Conservation (phyloP, 257 asterid species). For the Plectranthus barbatus region DNA sequence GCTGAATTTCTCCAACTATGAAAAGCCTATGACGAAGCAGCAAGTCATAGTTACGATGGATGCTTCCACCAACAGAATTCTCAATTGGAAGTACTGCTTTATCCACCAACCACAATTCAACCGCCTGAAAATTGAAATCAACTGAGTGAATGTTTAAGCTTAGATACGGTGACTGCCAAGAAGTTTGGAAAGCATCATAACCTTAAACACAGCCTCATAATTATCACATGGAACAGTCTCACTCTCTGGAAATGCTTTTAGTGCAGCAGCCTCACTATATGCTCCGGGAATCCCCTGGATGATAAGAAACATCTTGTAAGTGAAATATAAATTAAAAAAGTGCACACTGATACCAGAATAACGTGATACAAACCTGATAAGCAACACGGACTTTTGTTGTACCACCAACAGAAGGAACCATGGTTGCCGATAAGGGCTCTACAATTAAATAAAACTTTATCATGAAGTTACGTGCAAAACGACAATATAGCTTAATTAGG, state of each 20-base stretch:
- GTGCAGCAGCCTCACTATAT: slow-evolving; percentile 86
- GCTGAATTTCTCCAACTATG: slow-evolving; percentile 88
- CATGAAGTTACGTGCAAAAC: background rate
- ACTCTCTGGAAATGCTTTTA: slow-evolving; percentile 78
- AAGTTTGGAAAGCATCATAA: slow-evolving; percentile 14
- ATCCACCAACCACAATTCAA: slow-evolving; percentile 93
- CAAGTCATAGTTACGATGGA: slow-evolving; percentile 82
- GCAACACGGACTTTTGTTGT: slow-evolving; percentile 73
- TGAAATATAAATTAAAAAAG: background rate
- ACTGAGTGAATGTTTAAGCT: slow-evolving; percentile 5
- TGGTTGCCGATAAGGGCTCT: slow-evolving; percentile 79
- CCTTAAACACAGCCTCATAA: slow-evolving; percentile 87
- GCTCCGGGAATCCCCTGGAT: slow-evolving; percentile 85
- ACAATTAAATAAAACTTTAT: slow-evolving; percentile 15
- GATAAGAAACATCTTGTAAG: slow-evolving; percentile 13
- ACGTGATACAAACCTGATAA: slow-evolving; percentile 58
- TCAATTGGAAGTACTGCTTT: slow-evolving; percentile 93
- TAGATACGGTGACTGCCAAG: background rate
- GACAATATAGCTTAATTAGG: slow-evolving; percentile 5
- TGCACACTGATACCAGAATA: background rate
- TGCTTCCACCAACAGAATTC: slow-evolving; percentile 94
- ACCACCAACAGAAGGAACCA: slow-evolving; percentile 31
- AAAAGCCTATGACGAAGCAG: slow-evolving; percentile 87
- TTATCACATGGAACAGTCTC: slow-evolving; percentile 95
- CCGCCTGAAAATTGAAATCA: slow-evolving; percentile 53